Evolutionary conservation across 2,329 filamentous ascomycete genomes (phyloP).

Genomic region (Verticillium nonalfalfae): DNA sequence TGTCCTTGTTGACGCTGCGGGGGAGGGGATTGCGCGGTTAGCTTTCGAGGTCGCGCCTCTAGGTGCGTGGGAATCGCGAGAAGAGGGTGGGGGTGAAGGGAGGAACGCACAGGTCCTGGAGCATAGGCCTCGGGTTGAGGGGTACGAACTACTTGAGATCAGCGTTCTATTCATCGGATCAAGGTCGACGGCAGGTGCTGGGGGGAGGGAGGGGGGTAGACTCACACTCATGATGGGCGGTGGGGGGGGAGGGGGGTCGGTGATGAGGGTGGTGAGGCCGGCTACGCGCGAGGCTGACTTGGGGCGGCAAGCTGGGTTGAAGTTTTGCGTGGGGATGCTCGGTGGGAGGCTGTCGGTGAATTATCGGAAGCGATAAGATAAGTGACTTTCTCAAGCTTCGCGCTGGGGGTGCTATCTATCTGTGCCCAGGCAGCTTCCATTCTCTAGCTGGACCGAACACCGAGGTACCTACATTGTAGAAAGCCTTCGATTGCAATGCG

Average conservation of each 20-base stretch:
- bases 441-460: too few species aligned
- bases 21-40: background rate
- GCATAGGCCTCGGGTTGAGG: conserved; percentile 92
- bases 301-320: background rate
- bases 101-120: conserved; percentile 74
- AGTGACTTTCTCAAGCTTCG: background rate
- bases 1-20: conserved; percentile 75
- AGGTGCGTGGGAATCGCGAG: background rate
- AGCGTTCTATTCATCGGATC: background rate
- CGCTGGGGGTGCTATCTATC: background rate
- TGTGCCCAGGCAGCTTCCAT: background rate
- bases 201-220: conserved; percentile 1
- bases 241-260: background rate
- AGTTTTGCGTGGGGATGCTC: background rate
- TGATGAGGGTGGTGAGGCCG: background rate
- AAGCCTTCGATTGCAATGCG: background rate
- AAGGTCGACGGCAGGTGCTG: background rate
- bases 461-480: too few species aligned
- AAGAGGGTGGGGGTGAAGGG: background rate
- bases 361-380: background rate
- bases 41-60: background rate
- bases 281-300: background rate
- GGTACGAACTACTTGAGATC: conserved; percentile 63
- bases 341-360: background rate
- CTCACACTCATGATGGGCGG: conserved; percentile 26